phyloP scores from a whole-genome alignment of 306 rosid species.

The Sechiopsis laciniata region DNA sequence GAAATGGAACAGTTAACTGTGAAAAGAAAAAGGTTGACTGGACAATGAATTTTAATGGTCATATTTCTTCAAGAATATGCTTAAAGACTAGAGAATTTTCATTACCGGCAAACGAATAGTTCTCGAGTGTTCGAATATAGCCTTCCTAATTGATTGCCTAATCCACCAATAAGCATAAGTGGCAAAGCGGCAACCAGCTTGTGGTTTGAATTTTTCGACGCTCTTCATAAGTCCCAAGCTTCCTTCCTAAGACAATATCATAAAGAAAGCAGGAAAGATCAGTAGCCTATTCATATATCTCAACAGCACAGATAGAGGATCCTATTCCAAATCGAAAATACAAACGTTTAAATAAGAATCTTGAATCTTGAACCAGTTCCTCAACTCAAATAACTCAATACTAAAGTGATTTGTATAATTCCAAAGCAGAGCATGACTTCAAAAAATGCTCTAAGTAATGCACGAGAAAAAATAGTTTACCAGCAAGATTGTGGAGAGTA shows the following conservation, averaged over 20 bases:
- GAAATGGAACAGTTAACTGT: background rate
- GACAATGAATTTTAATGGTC: background rate
- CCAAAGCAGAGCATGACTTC: background rate
- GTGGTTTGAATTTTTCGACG: conserved; percentile 77
- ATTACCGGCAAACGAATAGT: conserved; percentile 77
- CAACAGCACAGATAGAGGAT: conserved; percentile 4
- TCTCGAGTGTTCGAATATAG: conserved; percentile 69
- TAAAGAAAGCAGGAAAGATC: conserved; percentile 21
- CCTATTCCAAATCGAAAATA: background rate
- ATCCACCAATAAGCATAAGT: conserved; percentile 93
- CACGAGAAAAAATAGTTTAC: background rate
- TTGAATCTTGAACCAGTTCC: background rate
- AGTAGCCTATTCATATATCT: conserved; percentile 14
- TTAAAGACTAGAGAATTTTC: background rate
- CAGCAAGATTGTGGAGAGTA: background rate
- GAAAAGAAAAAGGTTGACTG: background rate
- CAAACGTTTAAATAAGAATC: background rate
- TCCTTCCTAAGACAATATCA: conserved; percentile 58
- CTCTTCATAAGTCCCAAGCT: conserved; percentile 86
- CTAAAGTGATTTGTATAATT: background rate
- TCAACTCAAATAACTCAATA: background rate
- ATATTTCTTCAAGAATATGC: background rate
- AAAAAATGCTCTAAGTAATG: background rate
- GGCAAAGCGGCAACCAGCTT: conserved; percentile 72
- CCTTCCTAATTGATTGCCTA: conserved; percentile 63